These are phyloP conservation scores for Cokeromyces recurvatus DNA, from an alignment of 371 early-diverging fungal species.

Conservation along the genomic window DNA sequence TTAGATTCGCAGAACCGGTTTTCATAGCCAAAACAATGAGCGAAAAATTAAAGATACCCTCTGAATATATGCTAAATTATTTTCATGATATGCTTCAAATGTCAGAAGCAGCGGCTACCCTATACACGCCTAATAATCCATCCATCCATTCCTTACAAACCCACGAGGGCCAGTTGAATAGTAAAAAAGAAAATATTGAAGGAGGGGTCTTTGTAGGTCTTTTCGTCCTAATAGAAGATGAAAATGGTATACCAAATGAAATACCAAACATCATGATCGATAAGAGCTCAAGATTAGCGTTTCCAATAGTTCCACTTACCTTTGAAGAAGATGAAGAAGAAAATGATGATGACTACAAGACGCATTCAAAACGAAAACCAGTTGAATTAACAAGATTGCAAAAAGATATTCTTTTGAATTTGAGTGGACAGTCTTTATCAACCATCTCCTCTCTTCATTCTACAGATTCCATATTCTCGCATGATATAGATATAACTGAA, in stretches of 20 bases:
- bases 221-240: constrained; percentile 28
- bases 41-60: constrained; percentile 25
- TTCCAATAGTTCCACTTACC: constrained; percentile 31
- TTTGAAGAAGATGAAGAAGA: constrained; percentile 9
- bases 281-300: constrained; percentile 21
- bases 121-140: constrained; percentile 3
- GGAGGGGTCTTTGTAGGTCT: constrained; percentile 28
- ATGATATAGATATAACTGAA: too few species aligned
- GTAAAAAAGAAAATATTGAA: neutral
- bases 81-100: constrained; percentile 34
- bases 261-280: constrained; percentile 24
- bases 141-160: neutral
- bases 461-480: too few species aligned
- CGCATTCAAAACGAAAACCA: constrained; percentile 2
- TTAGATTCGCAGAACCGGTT: constrained; percentile 35
- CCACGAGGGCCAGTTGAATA: neutral
- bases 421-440: constrained; percentile 20
- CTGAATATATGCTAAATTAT: constrained; percentile 29
- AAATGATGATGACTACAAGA: too few species aligned
- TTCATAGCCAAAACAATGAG: constrained; percentile 42
- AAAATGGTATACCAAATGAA: constrained; percentile 1
- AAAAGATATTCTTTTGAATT: constrained; percentile 13
- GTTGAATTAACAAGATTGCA: constrained; percentile 13
- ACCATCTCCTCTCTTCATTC: constrained; percentile 5
- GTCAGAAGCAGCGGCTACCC: constrained; percentile 8